Evolutionary conservation across 108 stramenopile genomes (phyloP).

Genomic region (Nitzschia putrida): DNA sequence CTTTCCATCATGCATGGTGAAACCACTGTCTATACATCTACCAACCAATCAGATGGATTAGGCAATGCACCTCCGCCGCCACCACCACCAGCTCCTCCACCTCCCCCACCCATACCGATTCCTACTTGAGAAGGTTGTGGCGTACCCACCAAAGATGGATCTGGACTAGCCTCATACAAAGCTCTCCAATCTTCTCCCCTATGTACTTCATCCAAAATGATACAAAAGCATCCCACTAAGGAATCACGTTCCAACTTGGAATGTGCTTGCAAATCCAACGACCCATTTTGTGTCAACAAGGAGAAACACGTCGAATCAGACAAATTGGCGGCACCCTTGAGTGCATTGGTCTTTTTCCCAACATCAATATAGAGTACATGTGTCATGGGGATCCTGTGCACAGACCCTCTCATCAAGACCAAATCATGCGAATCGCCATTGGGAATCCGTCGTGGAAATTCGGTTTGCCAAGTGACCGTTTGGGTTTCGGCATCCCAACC

Average conservation of each 20-base stretch:
- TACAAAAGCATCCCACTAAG: slow-evolving; percentile 51
- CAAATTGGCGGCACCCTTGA: slow-evolving; percentile 28
- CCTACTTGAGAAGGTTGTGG: background rate
- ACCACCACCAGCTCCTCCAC: background rate
- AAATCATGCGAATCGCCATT: slow-evolving; percentile 40
- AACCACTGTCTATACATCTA: slow-evolving; percentile 15
- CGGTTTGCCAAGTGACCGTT: slow-evolving; percentile 58
- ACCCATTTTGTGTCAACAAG: slow-evolving; percentile 59
- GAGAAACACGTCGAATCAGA: slow-evolving; percentile 46
- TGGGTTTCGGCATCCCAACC: slow-evolving; percentile 33
- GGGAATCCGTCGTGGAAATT: slow-evolving; percentile 48
- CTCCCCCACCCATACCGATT: background rate
- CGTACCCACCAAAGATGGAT: slow-evolving; percentile 38
- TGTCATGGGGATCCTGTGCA: slow-evolving; percentile 48
- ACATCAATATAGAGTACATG: slow-evolving; percentile 66
- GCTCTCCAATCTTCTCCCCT: slow-evolving; percentile 50
- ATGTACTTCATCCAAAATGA: slow-evolving; percentile 61
- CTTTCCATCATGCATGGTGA: too few relatives aligned
- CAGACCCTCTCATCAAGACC: slow-evolving; percentile 55
- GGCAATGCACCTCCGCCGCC: slow-evolving; percentile 4
- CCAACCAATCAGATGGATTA: slow-evolving; percentile 17
- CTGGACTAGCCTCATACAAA: slow-evolving; percentile 42
- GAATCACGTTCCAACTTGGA: slow-evolving; percentile 64
- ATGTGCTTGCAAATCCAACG: slow-evolving; percentile 59
- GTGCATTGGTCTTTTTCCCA: slow-evolving; percentile 60